Evolutionary conservation across 2,329 filamentous ascomycete species (phyloP).

Genomic region (Malbranchea cinnamomea): DNA sequence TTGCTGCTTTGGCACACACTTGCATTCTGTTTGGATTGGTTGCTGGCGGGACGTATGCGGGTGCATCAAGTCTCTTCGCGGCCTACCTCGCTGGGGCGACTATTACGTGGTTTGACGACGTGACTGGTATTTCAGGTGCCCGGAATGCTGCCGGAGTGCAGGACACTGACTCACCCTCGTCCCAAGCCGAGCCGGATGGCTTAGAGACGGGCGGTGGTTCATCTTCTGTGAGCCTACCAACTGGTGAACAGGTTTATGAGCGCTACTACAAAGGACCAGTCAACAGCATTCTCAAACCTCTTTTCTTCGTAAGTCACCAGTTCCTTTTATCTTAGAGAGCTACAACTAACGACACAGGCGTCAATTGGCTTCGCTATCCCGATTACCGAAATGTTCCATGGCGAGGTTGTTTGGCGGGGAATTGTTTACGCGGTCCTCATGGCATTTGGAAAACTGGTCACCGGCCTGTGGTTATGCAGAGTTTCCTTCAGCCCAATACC

Average conservation of each 20-base stretch:
- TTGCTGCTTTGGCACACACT: not conserved
- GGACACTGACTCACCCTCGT: too few species aligned
- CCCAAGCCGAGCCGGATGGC: too few species aligned
- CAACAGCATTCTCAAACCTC: conserved; percentile 45
- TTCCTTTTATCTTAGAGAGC: not conserved
- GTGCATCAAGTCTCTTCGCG: conserved; percentile 41
- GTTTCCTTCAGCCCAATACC: not conserved
- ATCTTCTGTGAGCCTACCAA: too few species aligned
- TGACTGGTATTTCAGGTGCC: too few species aligned
- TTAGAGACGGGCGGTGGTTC: too few species aligned
- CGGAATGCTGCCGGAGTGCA: too few species aligned
- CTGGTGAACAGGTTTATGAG: too few species aligned
- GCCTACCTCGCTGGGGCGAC: conserved; percentile 41
- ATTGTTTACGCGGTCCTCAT: conserved; percentile 59
- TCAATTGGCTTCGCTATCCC: conserved; percentile 67
- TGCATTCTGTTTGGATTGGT: conserved; percentile 32
- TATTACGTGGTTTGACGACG: conserved; percentile 35
- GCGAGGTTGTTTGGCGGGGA: conserved; percentile 53
- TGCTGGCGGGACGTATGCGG: conserved; percentile 37
- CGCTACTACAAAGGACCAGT: conserved; percentile 32
- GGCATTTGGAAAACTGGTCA: conserved; percentile 45
- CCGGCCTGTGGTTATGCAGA: conserved; percentile 40
- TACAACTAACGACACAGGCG: conserved; percentile 16
- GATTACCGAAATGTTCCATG: conserved; percentile 52
- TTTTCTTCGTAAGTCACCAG: conserved; percentile 50